Percentiles rank a stretch among this genome's conserved stretches.
Evolutionary conservation across 345 rosid species (phyloP).

Genomic region (Eucalyptus camaldulensis): DNA sequence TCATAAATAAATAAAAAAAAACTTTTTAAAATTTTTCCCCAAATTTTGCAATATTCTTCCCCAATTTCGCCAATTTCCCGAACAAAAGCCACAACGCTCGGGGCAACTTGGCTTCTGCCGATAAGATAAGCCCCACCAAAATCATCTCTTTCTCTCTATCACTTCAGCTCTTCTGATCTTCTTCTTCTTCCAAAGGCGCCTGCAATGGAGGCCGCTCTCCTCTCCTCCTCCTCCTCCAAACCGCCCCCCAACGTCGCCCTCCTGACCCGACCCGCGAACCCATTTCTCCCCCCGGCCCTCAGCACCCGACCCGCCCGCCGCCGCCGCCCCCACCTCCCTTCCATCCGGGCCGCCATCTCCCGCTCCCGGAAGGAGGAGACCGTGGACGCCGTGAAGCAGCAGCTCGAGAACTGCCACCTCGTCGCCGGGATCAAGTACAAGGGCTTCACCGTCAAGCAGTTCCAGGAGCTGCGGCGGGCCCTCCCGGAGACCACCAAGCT

Average conservation of each 20-base stretch:
- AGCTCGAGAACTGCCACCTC: slow-evolving; percentile 73
- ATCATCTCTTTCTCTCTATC: background rate
- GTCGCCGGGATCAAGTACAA: slow-evolving; percentile 71
- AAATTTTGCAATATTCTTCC: background rate
- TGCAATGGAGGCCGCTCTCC: slow-evolving; percentile 57
- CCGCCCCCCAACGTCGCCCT: slow-evolving; percentile 2
- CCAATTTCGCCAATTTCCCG: background rate
- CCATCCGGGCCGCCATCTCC: slow-evolving; percentile 67
- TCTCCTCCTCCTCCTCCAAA: slow-evolving; percentile 47
- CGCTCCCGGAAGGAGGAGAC: slow-evolving; percentile 81
- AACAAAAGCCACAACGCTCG: background rate
- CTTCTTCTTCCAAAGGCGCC: background rate
- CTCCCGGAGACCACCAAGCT: slow-evolving; percentile 68
- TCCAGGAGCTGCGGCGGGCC: slow-evolving; percentile 61
- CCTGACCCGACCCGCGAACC: slow-evolving; percentile 5
- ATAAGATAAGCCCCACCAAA: slow-evolving; percentile 4
- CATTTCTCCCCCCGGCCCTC: slow-evolving; percentile 10
- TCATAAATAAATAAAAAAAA: background rate
- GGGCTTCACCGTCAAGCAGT: slow-evolving; percentile 78
- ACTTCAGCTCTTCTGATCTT: background rate
- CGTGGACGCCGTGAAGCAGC: slow-evolving; percentile 61
- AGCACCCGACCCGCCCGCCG: background rate
- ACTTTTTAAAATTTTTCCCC: background rate
- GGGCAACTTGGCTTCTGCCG: background rate
- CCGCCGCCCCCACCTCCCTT: slow-evolving; percentile 1